Evolutionary conservation across 441 rosid genomes (phyloP), one percentile per base, ranked within the genome.

Genomic region (Bruguiera hainesii): DNA sequence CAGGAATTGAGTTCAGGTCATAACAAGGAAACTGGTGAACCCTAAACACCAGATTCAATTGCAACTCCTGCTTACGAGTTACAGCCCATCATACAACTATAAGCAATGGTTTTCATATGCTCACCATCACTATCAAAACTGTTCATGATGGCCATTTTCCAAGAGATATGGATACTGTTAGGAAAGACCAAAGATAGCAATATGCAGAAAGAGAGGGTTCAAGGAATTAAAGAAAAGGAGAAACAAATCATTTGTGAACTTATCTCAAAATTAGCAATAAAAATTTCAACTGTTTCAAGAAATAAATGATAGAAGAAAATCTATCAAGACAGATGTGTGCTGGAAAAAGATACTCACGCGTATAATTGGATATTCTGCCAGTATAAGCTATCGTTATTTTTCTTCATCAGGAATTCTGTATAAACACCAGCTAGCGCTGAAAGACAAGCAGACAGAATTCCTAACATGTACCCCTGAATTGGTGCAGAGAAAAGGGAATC

Each of bases 331-430:
- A 39, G 46, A 39, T 3, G 46, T 0, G 46, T 37, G 13, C 46
- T 2, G 46, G 11, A 53, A 78, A 67, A 66, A 67, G 86, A 77
- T 82, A 86, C 91, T 79, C 80, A 91, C 90, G 86, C 84, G 78
- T 89, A 91, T 73, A 89, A 87, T 71, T 91, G 96, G 74, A 89
- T 69, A 69, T 91, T 89, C 77, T 91, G 98, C 91, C 95, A 88
- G 77, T 91, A 91, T 77, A 89, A 79, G 78, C 87, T 85, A 70
- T 88, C 98, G 62, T 75, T 85, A 65, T 89, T 92, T 87, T 84
- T 88, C 84, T 89, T 92, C 95, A 88, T 89, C 70, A 89, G 81
- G 79, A 83, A 91, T 77, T 89, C 96, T 31, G 95, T 87, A 64
- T 92, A 88, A 56, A 88, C 85, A 46, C 96, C 96, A 1, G 96